Base-by-base conservation (phyloP, 163 green algal genomes). In the Scenedesmus sp. region DNA sequence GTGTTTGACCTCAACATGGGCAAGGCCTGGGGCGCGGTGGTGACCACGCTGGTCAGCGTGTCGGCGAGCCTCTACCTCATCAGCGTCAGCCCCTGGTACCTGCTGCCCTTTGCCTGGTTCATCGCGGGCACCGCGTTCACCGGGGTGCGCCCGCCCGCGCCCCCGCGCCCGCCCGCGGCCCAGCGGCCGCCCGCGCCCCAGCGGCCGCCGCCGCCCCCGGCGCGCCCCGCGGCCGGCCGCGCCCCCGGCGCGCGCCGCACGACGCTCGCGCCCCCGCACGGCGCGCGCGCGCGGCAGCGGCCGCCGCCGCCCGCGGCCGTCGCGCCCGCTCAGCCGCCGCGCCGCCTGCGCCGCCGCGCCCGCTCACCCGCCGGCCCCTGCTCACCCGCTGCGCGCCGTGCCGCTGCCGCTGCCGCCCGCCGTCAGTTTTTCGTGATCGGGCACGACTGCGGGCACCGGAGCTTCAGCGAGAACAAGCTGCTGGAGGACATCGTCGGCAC, bases 401-500 rank as follows among this genome's bases (percentile, higher is more conserved):
- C 17, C 15, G 15, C 45, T 54, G 45, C 15, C 45, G 14, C 45
- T 54, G 45, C 45, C 50, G 9, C 34, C 45, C 54, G 20, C 22
- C 45, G 80, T 83, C 87, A 96, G 87, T 96, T 92, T 76, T 99
- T 99, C 83, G 95, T 98, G 24, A 82, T 99, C 11, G 95, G 95
- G 29, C 95, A 99, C 66, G 95, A 99, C 85, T 96, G 88, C 78
- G 95, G 91, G 4, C 95, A 99, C 90, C 93, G 97, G 70, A 87
- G 80, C 54, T 98, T 98, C 91, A 81, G 74, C 56, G 39, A 67
- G 2, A 98, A 98, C 92, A 96, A 97, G 84, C 83, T 98, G 24
- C 76, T 98, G 64, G 94, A 99, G 84, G 95, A 99, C 88, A 96
- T 99, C 60, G 95, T 99, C 57, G 95, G 95, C 66, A 98, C 93